Conservation (phyloP, 805 yeast species). For the Millerozyma miso region DNA sequence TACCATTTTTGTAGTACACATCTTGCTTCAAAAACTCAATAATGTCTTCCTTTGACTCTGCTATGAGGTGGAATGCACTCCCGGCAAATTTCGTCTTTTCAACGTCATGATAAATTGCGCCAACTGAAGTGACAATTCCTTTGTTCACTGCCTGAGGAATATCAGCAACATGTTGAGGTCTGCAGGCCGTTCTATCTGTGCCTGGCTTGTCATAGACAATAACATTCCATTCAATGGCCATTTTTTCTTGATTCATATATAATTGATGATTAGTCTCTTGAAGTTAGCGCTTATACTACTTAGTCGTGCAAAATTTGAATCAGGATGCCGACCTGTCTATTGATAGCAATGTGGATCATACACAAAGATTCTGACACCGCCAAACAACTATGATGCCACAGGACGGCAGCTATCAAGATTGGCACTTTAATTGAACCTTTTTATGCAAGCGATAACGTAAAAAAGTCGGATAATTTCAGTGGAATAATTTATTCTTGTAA, state of each 20-base stretch:
- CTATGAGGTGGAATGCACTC: conserved; percentile 57
- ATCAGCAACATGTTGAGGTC: conserved; percentile 44
- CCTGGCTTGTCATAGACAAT: conserved; percentile 68
- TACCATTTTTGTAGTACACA: conserved; percentile 56
- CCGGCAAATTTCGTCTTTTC: conserved; percentile 59
- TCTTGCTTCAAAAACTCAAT: conserved; percentile 61
- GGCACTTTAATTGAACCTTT: too few species aligned
- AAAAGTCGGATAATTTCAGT: not conserved
- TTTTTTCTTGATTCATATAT: too few species aligned
- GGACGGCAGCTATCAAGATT: too few species aligned
- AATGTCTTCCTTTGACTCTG: conserved; percentile 63
- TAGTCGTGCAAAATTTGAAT: too few species aligned
- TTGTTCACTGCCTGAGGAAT: conserved; percentile 29
- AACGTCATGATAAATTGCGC: conserved; percentile 39
- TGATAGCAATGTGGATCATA: too few species aligned
- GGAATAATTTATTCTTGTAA: not conserved
- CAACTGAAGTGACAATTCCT: conserved; percentile 40
- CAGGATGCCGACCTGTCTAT: too few species aligned
- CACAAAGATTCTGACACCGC: too few species aligned
- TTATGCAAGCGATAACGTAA: too few species aligned
- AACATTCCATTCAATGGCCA: conserved; percentile 58
- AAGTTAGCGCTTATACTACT: too few species aligned
- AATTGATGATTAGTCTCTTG: too few species aligned
- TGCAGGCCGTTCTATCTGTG: conserved; percentile 48
- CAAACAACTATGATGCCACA: too few species aligned